Conservation (phyloP, 2,329 filamentous ascomycete genomes). For the Chaetomium strumarium region DNA sequence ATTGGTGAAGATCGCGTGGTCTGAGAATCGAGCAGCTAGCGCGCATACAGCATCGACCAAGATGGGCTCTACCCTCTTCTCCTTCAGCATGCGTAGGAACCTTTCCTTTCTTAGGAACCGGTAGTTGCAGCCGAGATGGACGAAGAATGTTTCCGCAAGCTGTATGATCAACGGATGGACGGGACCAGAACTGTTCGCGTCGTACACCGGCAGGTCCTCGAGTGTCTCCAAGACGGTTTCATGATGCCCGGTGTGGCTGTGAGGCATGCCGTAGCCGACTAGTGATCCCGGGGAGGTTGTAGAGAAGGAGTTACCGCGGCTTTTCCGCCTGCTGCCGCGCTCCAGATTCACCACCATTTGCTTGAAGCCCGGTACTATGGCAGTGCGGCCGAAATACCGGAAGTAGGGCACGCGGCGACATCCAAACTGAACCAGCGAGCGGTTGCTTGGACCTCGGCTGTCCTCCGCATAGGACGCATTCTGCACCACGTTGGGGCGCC, state of each 20-base stretch:
- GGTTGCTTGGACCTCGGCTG: slow-evolving; percentile 34
- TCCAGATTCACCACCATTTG: slow-evolving; percentile 70
- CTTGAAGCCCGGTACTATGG: slow-evolving; percentile 86
- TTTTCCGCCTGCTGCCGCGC: slow-evolving; percentile 57
- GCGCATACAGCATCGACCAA: slow-evolving; percentile 83
- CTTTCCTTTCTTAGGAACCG: slow-evolving; percentile 70
- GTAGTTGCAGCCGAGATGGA: slow-evolving; percentile 77
- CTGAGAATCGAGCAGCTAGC: slow-evolving; percentile 73
- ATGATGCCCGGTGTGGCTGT: slow-evolving; percentile 34
- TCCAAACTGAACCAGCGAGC: slow-evolving; percentile 44
- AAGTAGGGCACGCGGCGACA: slow-evolving; percentile 77
- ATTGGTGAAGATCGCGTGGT: slow-evolving; percentile 47
- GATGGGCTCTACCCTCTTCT: slow-evolving; percentile 77
- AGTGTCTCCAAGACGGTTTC: slow-evolving; percentile 39
- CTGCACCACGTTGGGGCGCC: slow-evolving; percentile 24
- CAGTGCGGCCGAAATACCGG: slow-evolving; percentile 83
- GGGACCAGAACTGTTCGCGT: slow-evolving; percentile 62
- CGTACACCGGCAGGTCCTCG: slow-evolving; percentile 66
- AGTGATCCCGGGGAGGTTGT: slow-evolving; percentile 44
- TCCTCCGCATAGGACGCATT: slow-evolving; percentile 38
- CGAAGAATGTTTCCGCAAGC: slow-evolving; percentile 75
- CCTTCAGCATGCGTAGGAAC: slow-evolving; percentile 69
- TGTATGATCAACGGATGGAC: slow-evolving; percentile 70
- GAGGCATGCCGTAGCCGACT: slow-evolving; percentile 13
- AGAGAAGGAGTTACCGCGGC: slow-evolving; percentile 52